phyloP scores from a whole-genome alignment of 2,329 filamentous ascomycete genomes.

The Juglanconis oblonga region DNA sequence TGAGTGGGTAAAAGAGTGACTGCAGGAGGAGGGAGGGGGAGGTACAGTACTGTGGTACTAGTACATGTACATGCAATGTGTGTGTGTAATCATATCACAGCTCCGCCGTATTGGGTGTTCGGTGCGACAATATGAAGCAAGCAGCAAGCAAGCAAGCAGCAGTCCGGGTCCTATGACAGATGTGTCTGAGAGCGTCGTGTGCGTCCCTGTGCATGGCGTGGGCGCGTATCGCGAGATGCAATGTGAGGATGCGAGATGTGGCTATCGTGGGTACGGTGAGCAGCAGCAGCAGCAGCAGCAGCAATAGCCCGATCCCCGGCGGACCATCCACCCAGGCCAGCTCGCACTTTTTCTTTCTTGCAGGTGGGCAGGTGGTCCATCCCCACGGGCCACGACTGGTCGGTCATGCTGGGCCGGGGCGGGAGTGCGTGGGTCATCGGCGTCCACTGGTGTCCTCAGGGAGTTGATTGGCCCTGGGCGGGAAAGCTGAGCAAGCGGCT shows the following conservation, averaged over 20 bases:
- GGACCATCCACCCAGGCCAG: background rate
- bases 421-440: background rate
- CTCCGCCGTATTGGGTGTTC: background rate
- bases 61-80: background rate
- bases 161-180: background rate
- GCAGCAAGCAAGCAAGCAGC: background rate
- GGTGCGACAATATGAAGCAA: background rate
- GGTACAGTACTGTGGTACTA: background rate
- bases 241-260: background rate
- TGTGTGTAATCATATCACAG: background rate
- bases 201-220: background rate
- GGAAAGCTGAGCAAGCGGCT: constrained; percentile 1
- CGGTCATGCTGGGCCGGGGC: background rate
- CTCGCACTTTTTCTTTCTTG: background rate
- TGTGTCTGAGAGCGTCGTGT: too few species aligned
- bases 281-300: background rate
- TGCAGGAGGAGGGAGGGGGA: background rate
- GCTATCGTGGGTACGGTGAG: constrained; percentile 7
- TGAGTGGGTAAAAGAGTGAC: background rate
- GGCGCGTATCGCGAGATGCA: background rate
- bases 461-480: background rate
- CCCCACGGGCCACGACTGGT: background rate
- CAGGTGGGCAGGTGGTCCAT: too few species aligned
- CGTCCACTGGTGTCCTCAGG: background rate
- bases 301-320: background rate